Conservation (phyloP, 2,329 filamentous ascomycete genomes). For the Apiospora pterosperma region DNA sequence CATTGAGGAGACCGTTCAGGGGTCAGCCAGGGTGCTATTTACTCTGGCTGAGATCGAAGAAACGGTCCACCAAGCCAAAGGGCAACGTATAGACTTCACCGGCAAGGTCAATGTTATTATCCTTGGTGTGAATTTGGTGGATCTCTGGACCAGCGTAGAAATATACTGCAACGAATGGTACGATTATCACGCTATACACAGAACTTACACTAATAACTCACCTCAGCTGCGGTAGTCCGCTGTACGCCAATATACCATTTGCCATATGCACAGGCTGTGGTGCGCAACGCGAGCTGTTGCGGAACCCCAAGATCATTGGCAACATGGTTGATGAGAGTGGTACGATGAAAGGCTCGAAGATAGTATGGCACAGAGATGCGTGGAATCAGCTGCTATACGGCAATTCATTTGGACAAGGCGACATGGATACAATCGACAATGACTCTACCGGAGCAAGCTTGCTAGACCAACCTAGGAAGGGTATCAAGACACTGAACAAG, state of each 20-base stretch:
- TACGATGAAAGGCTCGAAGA: slow-evolving; percentile 44
- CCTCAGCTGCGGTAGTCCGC: slow-evolving; percentile 46
- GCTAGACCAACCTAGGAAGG: slow-evolving; percentile 38
- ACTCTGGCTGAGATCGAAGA: slow-evolving; percentile 41
- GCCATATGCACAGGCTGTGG: slow-evolving; percentile 37
- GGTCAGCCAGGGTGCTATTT: slow-evolving; percentile 30
- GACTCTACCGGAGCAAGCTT: slow-evolving; percentile 29
- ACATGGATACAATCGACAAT: background rate
- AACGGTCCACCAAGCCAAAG: slow-evolving; percentile 27
- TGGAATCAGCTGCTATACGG: slow-evolving; percentile 41
- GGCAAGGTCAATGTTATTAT: slow-evolving; percentile 37
- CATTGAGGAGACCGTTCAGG: background rate
- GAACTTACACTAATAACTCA: background rate
- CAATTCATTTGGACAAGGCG: background rate
- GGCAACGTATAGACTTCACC: slow-evolving; percentile 30
- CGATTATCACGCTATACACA: slow-evolving; percentile 4
- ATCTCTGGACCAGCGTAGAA: slow-evolving; percentile 26
- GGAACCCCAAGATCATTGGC: slow-evolving; percentile 40
- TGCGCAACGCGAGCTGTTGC: slow-evolving; percentile 21
- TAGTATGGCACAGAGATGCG: slow-evolving; percentile 49
- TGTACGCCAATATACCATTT: slow-evolving; percentile 46
- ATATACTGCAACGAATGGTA: slow-evolving; percentile 41
- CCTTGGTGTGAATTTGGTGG: slow-evolving; percentile 25
- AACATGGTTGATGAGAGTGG: slow-evolving; percentile 52
- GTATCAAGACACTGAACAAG: slow-evolving; percentile 32